Conservation (phyloP, 108 stramenopile species). For the Cyclotella choctawhatcheeana region DNA sequence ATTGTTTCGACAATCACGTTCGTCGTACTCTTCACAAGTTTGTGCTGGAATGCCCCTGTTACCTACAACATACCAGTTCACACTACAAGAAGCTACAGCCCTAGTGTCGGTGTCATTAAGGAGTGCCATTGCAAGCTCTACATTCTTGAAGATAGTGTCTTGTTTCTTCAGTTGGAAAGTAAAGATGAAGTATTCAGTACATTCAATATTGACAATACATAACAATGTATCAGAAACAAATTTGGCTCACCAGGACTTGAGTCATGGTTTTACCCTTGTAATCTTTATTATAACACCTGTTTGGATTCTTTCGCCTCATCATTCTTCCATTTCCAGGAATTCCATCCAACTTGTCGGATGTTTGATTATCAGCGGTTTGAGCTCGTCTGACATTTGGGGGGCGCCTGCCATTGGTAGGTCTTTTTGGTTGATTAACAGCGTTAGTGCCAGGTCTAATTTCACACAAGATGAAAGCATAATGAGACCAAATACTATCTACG, state of each 20-base stretch:
- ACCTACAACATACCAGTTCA: conserved; percentile 21
- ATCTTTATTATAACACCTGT: neutral
- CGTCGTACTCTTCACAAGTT: conserved; percentile 23
- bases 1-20: conserved; percentile 5
- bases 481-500: neutral
- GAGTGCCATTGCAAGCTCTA: conserved; percentile 6
- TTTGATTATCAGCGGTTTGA: neutral
- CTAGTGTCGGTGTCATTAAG: conserved; percentile 25
- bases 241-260: neutral
- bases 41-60: conserved; percentile 12
- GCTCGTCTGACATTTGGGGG: neutral
- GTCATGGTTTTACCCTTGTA: neutral
- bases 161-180: neutral
- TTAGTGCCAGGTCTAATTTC: neutral
- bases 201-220: too few relatives aligned
- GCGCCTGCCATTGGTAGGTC: too few relatives aligned
- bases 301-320: neutral
- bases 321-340: neutral
- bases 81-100: conserved; percentile 12
- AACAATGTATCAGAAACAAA: too few relatives aligned
- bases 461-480: neutral
- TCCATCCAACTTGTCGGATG: neutral
- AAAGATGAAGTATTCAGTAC: too few relatives aligned
- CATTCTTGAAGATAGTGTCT: neutral
- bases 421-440: neutral